Base-by-base conservation (phyloP, 2,329 filamentous ascomycete species). In the Sarocladiaceae sp. region DNA sequence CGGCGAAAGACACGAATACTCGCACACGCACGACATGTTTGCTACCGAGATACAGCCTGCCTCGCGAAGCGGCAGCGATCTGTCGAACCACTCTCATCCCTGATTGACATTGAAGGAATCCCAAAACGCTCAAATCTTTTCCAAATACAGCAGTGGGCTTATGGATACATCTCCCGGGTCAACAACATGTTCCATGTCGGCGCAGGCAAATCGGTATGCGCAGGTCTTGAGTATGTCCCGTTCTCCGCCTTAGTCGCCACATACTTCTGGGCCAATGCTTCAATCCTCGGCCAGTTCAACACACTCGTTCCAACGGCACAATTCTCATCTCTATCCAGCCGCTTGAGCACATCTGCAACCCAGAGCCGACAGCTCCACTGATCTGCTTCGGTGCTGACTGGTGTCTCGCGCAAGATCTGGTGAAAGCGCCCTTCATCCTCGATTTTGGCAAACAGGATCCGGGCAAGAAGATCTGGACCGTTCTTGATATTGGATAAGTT, bases 281-380 rank as follows among this genome's bases (percentile, higher is more conserved):
- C 47, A n/a, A 50, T 50, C 18, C 47, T 29, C 13, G 15, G 8
- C 47, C 47, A 50, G 31, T 20, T 28, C 29, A 50, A n/a, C 29
- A 36, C 29, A n/a, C 29, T 37, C 18, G 47, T 50, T 33, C 47
- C 47, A 26, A 50, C 31, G 6, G 47, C 47, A 6, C 23, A 11
- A 53, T 75, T 69, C 4, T 56, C 54, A 37, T 50, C 47, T 50
- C 47, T 50, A 17, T 58, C 56, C 12, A 76, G 59, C 17, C 54
- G 62, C 0, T 25, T 40, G 17, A 77, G 46, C 0, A 62, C 71
- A 18, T 66, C 57, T 5, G 57, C 60, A 6, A 72, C 59, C 72
- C 71, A 77, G 3, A 59, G 61, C 4, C 66, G 65, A 54, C 69
- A 74, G n/a, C 64, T 65, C 66, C 70, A 76, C 39, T 56, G 58